A percentile compares a stretch with the other conserved stretches of the same genome.
Conservation (phyloP, 148 eudicot species). For the Fagopyrum homotropicum region DNA sequence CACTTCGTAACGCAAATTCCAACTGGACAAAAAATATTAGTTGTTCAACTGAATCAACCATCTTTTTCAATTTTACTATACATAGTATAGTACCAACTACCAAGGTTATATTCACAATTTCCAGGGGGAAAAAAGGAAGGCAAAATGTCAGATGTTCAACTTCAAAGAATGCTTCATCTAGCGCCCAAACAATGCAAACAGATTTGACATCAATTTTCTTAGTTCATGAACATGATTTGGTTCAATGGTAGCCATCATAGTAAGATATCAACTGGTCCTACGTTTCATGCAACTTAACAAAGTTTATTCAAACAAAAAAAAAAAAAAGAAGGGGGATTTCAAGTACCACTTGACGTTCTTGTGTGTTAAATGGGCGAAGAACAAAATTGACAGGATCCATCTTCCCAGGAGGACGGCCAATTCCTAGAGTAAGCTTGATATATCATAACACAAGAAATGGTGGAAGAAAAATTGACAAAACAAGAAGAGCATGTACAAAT, state of each 20-base stretch:
- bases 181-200: no score
- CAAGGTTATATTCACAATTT: no score
- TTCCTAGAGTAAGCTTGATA: conserved; percentile 37
- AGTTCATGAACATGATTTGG: no score
- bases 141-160: background rate
- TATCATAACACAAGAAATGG: background rate
- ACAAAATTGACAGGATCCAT: conserved; percentile 77
- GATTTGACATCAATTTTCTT: no score
- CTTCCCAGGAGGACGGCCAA: conserved; percentile 96
- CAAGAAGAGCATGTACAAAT: background rate
- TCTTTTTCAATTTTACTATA: no score
- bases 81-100: no score
- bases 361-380: conserved; percentile 61
- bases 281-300: no score
- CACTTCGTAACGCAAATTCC: conserved; percentile 70
- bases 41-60: background rate
- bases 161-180: background rate
- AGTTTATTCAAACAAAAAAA: no score
- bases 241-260: no score
- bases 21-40: conserved; percentile 34
- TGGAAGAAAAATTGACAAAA: background rate
- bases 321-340: background rate
- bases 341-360: conserved; percentile 77
- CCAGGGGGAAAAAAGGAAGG: no score
- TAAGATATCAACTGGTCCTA: background rate